Evolutionary conservation across 83 land plant genomes (phyloP).

Genomic region (Thuja plicata): DNA sequence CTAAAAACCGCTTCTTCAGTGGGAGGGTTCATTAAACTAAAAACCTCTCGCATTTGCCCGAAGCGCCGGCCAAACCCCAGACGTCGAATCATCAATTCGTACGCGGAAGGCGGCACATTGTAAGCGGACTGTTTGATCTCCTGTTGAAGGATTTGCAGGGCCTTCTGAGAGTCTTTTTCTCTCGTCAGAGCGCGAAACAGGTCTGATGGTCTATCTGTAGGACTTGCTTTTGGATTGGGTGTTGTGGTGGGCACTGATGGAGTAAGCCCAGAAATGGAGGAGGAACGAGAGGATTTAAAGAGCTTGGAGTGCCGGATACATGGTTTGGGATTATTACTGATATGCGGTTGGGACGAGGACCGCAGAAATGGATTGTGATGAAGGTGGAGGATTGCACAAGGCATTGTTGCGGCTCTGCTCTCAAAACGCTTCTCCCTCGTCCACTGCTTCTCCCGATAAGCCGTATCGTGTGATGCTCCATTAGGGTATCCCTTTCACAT

Average conservation of each 20-base stretch:
- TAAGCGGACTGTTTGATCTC: constrained; percentile 42
- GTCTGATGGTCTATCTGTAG: constrained; percentile 25
- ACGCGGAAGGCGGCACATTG: constrained; percentile 19
- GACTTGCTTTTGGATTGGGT: not conserved
- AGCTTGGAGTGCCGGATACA: not conserved
- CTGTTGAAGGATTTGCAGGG: constrained; percentile 41
- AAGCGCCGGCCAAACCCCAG: constrained; percentile 40
- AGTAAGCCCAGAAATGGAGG: not conserved
- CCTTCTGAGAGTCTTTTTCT: constrained; percentile 27
- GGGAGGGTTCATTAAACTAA: constrained; percentile 29
- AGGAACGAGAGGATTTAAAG: constrained; percentile 10
- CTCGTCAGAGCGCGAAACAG: constrained; percentile 34
- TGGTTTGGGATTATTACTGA: not conserved
- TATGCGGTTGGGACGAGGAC: not conserved
- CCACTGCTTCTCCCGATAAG: no score
- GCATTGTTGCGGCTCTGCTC: not conserved
- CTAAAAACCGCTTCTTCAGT: constrained; percentile 28
- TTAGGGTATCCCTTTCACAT: no score
- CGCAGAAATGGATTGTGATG: not conserved
- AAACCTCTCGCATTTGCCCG: constrained; percentile 19
- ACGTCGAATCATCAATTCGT: constrained; percentile 40
- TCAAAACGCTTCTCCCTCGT: no score
- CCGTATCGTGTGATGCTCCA: no score
- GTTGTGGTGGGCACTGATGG: not conserved
- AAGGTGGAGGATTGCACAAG: not conserved